A percentile compares a stretch with the other conserved stretches of the same genome.
Conservation (phyloP, 2,329 filamentous ascomycete species). For the Colletotrichum australisinense region DNA sequence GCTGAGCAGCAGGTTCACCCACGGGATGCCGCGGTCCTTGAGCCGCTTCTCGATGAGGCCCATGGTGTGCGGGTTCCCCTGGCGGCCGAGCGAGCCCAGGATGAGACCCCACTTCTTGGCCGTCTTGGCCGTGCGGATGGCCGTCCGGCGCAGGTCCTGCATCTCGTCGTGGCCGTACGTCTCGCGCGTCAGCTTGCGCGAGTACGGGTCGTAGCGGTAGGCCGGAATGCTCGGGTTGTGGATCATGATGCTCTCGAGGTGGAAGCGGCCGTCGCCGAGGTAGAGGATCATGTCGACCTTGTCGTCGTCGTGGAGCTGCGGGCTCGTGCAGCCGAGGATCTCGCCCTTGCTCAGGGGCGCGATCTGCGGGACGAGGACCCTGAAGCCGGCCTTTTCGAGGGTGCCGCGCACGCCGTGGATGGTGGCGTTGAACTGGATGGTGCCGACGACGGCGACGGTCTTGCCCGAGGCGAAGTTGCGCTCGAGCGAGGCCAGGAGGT, state of each 20-base stretch:
- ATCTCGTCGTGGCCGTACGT: conserved; percentile 93
- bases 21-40: conserved; percentile 77
- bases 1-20: conserved; percentile 86
- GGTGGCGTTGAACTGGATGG: conserved; percentile 98
- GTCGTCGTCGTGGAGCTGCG: conserved; percentile 69
- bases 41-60: conserved; percentile 85
- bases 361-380: conserved; percentile 90
- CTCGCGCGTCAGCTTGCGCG: conserved; percentile 89
- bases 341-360: conserved; percentile 93
- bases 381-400: conserved; percentile 87
- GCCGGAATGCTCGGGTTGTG: conserved; percentile 92
- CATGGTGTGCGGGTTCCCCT: conserved; percentile 96
- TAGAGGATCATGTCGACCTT: conserved; percentile 85
- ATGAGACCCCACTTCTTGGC: conserved; percentile 96
- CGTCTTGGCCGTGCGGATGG: conserved; percentile 79
- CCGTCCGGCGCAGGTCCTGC: conserved; percentile 80
- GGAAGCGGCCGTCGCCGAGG: conserved; percentile 92
- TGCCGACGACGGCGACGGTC: conserved; percentile 92
- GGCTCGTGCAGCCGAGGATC: conserved; percentile 97
- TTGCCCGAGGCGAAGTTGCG: conserved; percentile 89
- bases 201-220: conserved; percentile 97
- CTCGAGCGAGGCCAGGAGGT: conserved; percentile 87
- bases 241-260: conserved; percentile 99
- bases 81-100: conserved; percentile 88
- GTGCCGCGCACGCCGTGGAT: conserved; percentile 85